phyloP scores from a whole-genome alignment of 805 yeast genomes.

The Alloascoidea hylecoeti region DNA sequence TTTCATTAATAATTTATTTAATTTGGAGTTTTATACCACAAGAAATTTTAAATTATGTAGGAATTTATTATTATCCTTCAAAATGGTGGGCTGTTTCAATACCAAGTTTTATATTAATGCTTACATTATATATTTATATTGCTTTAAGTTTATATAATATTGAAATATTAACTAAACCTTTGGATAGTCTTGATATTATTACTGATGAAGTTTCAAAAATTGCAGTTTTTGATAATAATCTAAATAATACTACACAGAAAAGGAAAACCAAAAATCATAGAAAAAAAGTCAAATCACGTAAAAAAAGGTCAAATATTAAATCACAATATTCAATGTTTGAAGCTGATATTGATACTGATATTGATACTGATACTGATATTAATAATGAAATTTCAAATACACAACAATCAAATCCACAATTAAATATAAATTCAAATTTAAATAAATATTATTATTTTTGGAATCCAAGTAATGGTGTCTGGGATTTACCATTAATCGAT shows the following conservation, averaged over 20 bases:
- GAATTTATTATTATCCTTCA: slow-evolving; percentile 68
- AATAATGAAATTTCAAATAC: slow-evolving; percentile 2
- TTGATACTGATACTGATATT: slow-evolving; percentile 5
- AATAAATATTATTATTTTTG: slow-evolving; percentile 26
- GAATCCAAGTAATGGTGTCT: slow-evolving; percentile 66
- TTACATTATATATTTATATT: slow-evolving; percentile 59
- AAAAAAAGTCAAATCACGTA: slow-evolving; percentile 6
- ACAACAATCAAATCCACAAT: neutral
- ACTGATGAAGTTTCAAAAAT: slow-evolving; percentile 49
- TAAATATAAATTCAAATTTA: slow-evolving; percentile 4
- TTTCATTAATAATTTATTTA: slow-evolving; percentile 40
- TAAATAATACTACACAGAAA: neutral
- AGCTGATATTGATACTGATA: slow-evolving; percentile 11
- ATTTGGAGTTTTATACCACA: slow-evolving; percentile 71
- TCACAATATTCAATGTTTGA: slow-evolving; percentile 2
- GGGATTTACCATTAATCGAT: slow-evolving; percentile 66
- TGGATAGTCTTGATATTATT: slow-evolving; percentile 47
- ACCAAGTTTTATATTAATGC: slow-evolving; percentile 57
- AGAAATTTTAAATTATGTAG: slow-evolving; percentile 30
- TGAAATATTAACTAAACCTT: slow-evolving; percentile 52
- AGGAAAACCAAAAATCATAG: neutral
- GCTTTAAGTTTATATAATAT: slow-evolving; percentile 59
- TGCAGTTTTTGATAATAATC: slow-evolving; percentile 17
- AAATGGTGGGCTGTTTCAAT: slow-evolving; percentile 83
- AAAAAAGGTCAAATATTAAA: neutral